Base-by-base conservation (phyloP, 2,329 filamentous ascomycete species). In the Colletotrichum karsti region DNA sequence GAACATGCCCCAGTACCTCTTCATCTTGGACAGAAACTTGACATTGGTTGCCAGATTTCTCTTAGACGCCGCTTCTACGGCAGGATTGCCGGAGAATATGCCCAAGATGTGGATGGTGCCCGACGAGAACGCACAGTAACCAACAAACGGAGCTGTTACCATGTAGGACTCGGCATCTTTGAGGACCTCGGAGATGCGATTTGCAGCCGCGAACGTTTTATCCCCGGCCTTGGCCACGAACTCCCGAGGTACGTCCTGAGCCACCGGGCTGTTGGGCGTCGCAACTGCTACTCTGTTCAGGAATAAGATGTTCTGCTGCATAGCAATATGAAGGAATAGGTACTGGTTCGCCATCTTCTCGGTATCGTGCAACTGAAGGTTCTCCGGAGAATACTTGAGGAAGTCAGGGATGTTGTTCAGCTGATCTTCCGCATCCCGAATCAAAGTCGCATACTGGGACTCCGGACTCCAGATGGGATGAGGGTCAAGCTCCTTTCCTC, bases 1-100 rank as follows among this genome's bases (percentile, higher is more conserved):
- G 76, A 98, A 98, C 92, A 98, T 97, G 68, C 95, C 96, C 96
- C 96, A 99, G 75, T 96, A 95, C 68, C 93, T 93, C 84, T 97
- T 98, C 93, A 98, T 97, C 79, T 93, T 96, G 61, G 92, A 92
- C 48, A 99, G 82, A 74, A 96, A 98, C 75, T 92, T 93, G 74
- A 98, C 92, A 72, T 97, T 98, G 71, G 91, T 93, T 1, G 92
- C 90, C 15, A 98, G 84, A 74, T 97, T 95, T 71, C 91, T 90
- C 80, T 97, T 97, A 8, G 93, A 94, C 8, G 89, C 88, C 12
- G 88, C 87, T 77, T 97, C 93, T 55, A 97, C 86, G 10, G 88
- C 83, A 13, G 90, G 83, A 71, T 97, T 95, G 70, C 93, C 93
- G 4, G 94, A 96, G 76, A 97, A 97, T 4, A 97, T 94, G 6